phyloP scores from a whole-genome alignment of 2,329 filamentous ascomycete species.

The Lizonia empirigonia region DNA sequence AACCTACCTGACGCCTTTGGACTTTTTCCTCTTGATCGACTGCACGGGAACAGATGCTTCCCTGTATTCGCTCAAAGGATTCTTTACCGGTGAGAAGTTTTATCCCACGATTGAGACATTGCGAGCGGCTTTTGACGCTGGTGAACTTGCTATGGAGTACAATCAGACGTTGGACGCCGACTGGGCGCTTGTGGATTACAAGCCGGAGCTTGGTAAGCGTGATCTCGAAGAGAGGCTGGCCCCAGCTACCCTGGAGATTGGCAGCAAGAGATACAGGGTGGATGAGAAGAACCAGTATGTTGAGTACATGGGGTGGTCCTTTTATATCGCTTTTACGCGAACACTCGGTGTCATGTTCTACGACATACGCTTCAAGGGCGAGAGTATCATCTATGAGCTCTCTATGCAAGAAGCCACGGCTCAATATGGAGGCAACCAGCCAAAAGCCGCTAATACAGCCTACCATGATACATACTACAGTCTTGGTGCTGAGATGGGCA shows the following conservation, averaged over 20 bases:
- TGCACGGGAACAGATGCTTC: constrained; percentile 53
- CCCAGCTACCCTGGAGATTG: constrained; percentile 48
- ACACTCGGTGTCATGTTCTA: constrained; percentile 59
- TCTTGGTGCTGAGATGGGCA: constrained; percentile 52
- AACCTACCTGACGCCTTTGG: constrained; percentile 52
- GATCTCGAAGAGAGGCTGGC: constrained; percentile 52
- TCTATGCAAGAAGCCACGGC: constrained; percentile 62
- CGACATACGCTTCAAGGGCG: constrained; percentile 61
- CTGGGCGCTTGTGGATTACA: constrained; percentile 54
- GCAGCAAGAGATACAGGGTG: constrained; percentile 51
- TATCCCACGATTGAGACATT: constrained; percentile 59
- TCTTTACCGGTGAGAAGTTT: constrained; percentile 50
- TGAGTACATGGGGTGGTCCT: constrained; percentile 57
- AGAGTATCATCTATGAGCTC: constrained; percentile 62
- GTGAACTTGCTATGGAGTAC: constrained; percentile 53
- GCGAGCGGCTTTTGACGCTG: constrained; percentile 52
- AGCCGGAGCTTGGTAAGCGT: constrained; percentile 32
- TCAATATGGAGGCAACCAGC: constrained; percentile 57
- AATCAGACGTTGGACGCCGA: constrained; percentile 54
- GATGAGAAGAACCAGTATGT: constrained; percentile 53
- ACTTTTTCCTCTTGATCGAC: constrained; percentile 55
- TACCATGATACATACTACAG: constrained; percentile 58
- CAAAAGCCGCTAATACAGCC: constrained; percentile 51
- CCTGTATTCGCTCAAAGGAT: constrained; percentile 51
- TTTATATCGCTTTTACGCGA: constrained; percentile 58